phyloP scores from a whole-genome alignment of 1,139 yeast genomes.

The Taphrina confusa region DNA sequence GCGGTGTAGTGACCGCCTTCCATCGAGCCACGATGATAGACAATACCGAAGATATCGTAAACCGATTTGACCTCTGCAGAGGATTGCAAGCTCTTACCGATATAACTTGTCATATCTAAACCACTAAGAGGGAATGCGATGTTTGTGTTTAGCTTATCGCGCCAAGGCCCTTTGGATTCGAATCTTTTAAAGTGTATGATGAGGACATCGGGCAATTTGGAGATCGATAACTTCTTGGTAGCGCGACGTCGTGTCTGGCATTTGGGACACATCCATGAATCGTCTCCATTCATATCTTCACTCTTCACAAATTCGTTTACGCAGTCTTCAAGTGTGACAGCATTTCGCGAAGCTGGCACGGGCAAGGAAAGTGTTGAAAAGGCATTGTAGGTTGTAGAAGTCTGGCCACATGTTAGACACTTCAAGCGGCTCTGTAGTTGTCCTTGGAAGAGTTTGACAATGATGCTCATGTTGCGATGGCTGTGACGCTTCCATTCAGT shows the following conservation, averaged over 20 bases:
- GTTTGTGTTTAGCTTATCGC: conserved; percentile 63
- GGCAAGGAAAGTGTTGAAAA: conserved; percentile 77
- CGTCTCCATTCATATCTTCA: conserved; percentile 74
- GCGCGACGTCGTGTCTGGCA: conserved; percentile 71
- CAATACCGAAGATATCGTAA: conserved; percentile 78
- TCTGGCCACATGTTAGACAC: conserved; percentile 71
- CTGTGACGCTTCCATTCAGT: conserved; percentile 94
- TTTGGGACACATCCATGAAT: conserved; percentile 85
- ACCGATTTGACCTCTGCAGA: conserved; percentile 49
- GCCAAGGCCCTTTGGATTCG: conserved; percentile 51
- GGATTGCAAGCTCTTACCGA: conserved; percentile 49
- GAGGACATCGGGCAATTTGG: conserved; percentile 70
- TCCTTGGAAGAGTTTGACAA: conserved; percentile 87
- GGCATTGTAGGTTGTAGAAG: conserved; percentile 86
- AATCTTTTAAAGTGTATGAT: conserved; percentile 82
- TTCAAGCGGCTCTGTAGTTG: conserved; percentile 79
- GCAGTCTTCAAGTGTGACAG: conserved; percentile 60
- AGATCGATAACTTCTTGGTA: conserved; percentile 66
- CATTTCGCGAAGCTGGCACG: conserved; percentile 53
- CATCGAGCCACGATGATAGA: conserved; percentile 80
- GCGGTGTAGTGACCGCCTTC: conserved; percentile 93
- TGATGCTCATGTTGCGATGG: conserved; percentile 77
- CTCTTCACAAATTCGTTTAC: conserved; percentile 65
- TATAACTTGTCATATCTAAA: conserved; percentile 71
- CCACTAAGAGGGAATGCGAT: conserved; percentile 60